A percentile compares a stretch with the other conserved stretches of the same genome.
Evolutionary conservation across 1,284 basidiomycete genomes (phyloP).

Genomic region (Cryptococcus sp.): DNA sequence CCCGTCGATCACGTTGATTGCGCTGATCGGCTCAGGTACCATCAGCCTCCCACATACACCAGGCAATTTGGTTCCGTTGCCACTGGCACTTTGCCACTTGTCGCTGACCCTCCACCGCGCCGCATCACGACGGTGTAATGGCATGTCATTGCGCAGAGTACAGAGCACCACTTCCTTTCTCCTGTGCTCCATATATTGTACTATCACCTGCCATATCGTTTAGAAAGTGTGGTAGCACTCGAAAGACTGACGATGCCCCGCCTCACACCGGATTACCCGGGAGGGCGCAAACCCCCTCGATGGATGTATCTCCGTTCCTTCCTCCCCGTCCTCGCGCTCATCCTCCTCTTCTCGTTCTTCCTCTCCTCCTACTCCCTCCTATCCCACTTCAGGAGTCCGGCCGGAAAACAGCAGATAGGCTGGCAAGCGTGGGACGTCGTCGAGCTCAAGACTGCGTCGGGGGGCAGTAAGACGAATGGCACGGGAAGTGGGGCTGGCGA

Average conservation of each 20-base stretch:
- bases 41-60: background rate
- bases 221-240: too few species aligned
- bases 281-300: slow-evolving; percentile 27
- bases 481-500: slow-evolving; percentile 70
- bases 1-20: background rate
- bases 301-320: slow-evolving; percentile 34
- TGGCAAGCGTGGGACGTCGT: slow-evolving; percentile 88
- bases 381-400: slow-evolving; percentile 65
- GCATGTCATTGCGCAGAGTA: background rate
- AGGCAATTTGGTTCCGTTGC: background rate
- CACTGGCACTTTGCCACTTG: background rate
- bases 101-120: background rate
- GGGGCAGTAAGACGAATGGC: slow-evolving; percentile 35
- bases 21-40: background rate
- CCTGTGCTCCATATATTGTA: background rate
- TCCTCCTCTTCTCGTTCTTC: slow-evolving; percentile 67
- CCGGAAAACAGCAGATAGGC: slow-evolving; percentile 69
- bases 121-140: background rate
- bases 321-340: slow-evolving; percentile 59
- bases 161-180: background rate
- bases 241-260: slow-evolving; percentile 18
- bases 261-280: slow-evolving; percentile 25
- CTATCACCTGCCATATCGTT: too few species aligned
- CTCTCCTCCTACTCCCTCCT: slow-evolving; percentile 54
- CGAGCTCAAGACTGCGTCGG: slow-evolving; percentile 30